Evolutionary conservation across 805 yeast species (phyloP).

Genomic region (Candida schatavii): DNA sequence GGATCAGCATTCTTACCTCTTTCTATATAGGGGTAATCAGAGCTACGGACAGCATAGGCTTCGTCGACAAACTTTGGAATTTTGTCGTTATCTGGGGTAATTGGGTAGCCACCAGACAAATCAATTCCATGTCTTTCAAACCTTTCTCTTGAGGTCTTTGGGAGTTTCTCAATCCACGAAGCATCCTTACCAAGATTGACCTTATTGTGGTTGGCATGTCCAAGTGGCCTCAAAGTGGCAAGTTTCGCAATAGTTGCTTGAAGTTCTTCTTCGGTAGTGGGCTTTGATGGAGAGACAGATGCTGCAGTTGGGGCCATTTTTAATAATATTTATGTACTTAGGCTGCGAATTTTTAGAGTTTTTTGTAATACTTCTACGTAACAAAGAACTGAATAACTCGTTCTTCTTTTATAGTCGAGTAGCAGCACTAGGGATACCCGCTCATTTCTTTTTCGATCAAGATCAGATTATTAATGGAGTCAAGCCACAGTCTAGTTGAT

Average conservation of each 20-base stretch:
- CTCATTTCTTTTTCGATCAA: neutral
- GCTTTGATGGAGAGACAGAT: neutral
- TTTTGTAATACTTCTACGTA: too few relatives aligned
- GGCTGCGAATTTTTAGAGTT: too few relatives aligned
- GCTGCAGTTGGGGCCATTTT: slow-evolving; percentile 6
- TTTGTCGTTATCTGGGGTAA: slow-evolving; percentile 16
- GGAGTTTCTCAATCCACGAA: slow-evolving; percentile 18
- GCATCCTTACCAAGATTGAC: slow-evolving; percentile 8
- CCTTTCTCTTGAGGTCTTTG: slow-evolving; percentile 20
- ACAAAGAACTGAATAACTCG: too few relatives aligned
- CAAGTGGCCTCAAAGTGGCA: slow-evolving; percentile 13
- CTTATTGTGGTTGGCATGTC: slow-evolving; percentile 4
- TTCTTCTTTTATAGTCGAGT: too few relatives aligned
- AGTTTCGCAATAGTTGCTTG: slow-evolving; percentile 15
- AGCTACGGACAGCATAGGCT: slow-evolving; percentile 22
- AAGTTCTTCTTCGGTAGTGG: slow-evolving; percentile 9
- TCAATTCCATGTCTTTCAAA: slow-evolving; percentile 24
- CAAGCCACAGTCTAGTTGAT: neutral
- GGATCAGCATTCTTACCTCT: slow-evolving; percentile 30
- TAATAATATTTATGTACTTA: too few relatives aligned
- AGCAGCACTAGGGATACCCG: too few relatives aligned
- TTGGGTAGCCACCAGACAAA: slow-evolving; percentile 25
- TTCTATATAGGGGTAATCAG: slow-evolving; percentile 22
- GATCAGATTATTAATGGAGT: neutral
- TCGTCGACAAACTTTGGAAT: slow-evolving; percentile 30